Evolutionary conservation across 2,329 filamentous ascomycete species (phyloP), one percentile per base, ranked within the genome.

Genomic region (Paecilomyces fulvus): DNA sequence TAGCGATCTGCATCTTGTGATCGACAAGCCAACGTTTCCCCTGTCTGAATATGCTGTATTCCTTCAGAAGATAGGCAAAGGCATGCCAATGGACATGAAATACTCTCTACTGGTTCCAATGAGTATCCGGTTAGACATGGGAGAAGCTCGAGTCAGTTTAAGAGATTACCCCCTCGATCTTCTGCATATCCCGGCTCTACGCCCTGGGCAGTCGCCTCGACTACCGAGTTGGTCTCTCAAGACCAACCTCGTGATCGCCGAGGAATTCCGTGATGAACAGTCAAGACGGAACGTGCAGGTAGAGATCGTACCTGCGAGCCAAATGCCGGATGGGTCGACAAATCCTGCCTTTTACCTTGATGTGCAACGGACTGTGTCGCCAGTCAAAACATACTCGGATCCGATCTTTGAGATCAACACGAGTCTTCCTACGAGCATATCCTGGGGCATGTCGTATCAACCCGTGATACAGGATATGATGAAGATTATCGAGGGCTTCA

Each of bases 401-500:
- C 92, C 96, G 72, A 84, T 83, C 31, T 81, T 99, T 64, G 89
- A 96, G 61, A 92, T 99, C 71, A 96, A 97, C 71, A 96, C 92
- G 1, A 88, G 87, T 55, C 84, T 92, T 57, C 90, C 95, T 1
- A 99, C 94, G 0, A 85, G 89, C 49, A 92, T 99, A 54, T 96
- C 92, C 0, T 99, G 94, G 95, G 92, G 92, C 7, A 92, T 94
- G 50, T 96, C 92, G 1, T 99, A 97, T 67, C 95, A 99, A 67
- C 94, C 95, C 28, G 92, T 92, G 1, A 92, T 99, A 52, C 94
- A 99, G 71, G 95, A 99, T 68, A 96, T 97, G 88, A 99, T 99
- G 94, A 96, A 97, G 83, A 92, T 92, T 25, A 89, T 99, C 59
- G 94, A 99, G 73, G 92, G 89, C 2, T 97, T 99, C 70, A 96